Evolutionary conservation across 2,329 filamentous ascomycete species (phyloP).

Genomic region (Penicillium sclerotiorum): DNA sequence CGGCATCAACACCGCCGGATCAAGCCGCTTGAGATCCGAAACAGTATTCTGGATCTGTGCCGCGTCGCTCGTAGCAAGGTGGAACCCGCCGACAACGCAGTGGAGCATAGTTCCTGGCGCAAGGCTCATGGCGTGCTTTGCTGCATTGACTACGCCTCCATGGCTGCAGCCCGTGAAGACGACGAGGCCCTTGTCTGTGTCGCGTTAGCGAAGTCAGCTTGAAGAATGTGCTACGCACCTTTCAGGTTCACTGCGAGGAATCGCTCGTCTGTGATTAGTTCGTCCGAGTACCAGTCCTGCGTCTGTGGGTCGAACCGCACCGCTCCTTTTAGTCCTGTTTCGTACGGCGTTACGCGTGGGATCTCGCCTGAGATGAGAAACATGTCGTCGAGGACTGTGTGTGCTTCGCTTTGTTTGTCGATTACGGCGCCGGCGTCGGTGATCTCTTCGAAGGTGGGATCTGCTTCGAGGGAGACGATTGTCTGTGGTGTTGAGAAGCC

Average conservation of each 20-base stretch:
- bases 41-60: conserved; percentile 51
- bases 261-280: conserved; percentile 56
- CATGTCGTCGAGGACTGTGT: conserved; percentile 53
- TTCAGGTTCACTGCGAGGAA: conserved; percentile 58
- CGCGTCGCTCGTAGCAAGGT: conserved; percentile 52
- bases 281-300: conserved; percentile 52
- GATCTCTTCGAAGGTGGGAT: conserved; percentile 56
- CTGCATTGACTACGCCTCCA: conserved; percentile 57
- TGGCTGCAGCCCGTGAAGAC: conserved; percentile 61
- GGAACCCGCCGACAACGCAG: conserved; percentile 57
- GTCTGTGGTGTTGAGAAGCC: conserved; percentile 48
- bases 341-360: conserved; percentile 54
- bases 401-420: conserved; percentile 41
- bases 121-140: conserved; percentile 50
- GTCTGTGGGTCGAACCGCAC: conserved; percentile 47
- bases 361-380: conserved; percentile 60
- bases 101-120: conserved; percentile 45
- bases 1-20: conserved; percentile 54
- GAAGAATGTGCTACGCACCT: conserved; percentile 33
- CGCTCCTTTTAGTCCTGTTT: conserved; percentile 50
- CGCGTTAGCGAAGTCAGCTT: not conserved
- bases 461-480: conserved; percentile 55
- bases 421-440: conserved; percentile 46
- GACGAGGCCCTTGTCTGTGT: conserved; percentile 54
- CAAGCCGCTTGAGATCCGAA: conserved; percentile 51